A percentile compares a stretch with the other conserved stretches of the same genome.
Conservation (phyloP, 331 rosid species). For the Acacia concinna region DNA sequence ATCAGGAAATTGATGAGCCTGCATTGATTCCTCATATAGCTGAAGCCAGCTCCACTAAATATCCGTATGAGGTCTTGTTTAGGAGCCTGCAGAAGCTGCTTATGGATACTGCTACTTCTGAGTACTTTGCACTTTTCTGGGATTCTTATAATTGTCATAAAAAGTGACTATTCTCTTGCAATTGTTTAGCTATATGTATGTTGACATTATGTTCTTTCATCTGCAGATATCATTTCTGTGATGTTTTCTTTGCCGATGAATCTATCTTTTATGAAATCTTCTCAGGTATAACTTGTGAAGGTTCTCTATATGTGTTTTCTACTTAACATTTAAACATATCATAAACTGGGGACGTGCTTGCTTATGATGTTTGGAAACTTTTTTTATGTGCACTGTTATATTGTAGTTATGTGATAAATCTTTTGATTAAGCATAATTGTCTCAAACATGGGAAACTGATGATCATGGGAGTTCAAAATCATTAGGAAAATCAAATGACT, state of each 20-base stretch:
- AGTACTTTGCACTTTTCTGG: slow-evolving; percentile 56
- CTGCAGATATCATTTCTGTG: slow-evolving; percentile 87
- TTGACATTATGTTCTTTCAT: slow-evolving; percentile 33
- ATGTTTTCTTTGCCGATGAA: slow-evolving; percentile 83
- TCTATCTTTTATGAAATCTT: slow-evolving; percentile 82
- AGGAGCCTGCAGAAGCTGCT: slow-evolving; percentile 99
- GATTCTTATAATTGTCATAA: slow-evolving; percentile 29
- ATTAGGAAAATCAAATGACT: slow-evolving; percentile 30
- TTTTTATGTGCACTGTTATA: slow-evolving; percentile 12
- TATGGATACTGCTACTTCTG: slow-evolving; percentile 98
- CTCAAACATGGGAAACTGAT: not conserved
- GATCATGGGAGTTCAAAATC: slow-evolving; percentile 17
- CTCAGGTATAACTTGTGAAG: slow-evolving; percentile 55
- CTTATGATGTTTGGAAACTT: slow-evolving; percentile 13
- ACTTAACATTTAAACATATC: not conserved
- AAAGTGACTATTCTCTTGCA: slow-evolving; percentile 23
- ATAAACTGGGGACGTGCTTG: not conserved
- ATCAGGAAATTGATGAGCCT: slow-evolving; percentile 92
- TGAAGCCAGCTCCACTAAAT: slow-evolving; percentile 88
- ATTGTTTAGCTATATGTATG: slow-evolving; percentile 19
- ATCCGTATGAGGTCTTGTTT: slow-evolving; percentile 92
- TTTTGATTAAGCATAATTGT: slow-evolving; percentile 6
- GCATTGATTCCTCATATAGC: slow-evolving; percentile 98
- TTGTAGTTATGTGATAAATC: not conserved
- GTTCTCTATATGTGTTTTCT: slow-evolving; percentile 12